Conservation (phyloP, 371 early-diverging fungal species). For the Blyttiomyces sp. region DNA sequence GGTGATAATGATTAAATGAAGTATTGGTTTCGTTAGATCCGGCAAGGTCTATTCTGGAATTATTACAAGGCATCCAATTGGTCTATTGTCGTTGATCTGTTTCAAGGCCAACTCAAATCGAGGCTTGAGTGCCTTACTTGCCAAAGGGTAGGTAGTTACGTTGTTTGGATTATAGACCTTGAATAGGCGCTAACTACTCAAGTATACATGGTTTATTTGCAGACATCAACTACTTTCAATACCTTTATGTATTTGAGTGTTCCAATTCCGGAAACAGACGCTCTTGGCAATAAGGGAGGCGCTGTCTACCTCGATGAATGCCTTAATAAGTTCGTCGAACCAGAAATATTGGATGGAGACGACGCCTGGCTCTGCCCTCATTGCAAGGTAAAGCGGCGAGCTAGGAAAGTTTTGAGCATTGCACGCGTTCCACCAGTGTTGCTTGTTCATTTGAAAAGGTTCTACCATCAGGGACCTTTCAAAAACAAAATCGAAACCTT, state of each 20-base stretch:
- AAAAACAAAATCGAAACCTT: constrained; percentile 85
- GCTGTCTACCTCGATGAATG: constrained; percentile 68
- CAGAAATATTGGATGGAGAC: constrained; percentile 82
- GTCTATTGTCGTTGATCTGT: constrained; percentile 80
- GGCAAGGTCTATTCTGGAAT: constrained; percentile 66
- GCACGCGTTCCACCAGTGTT: constrained; percentile 83
- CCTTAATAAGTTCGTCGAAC: constrained; percentile 77
- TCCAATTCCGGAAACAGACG: constrained; percentile 94
- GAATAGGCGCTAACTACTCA: too few relatives aligned
- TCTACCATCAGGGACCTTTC: constrained; percentile 88
- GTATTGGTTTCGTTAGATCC: constrained; percentile 57
- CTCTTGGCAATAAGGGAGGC: constrained; percentile 25
- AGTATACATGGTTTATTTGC: too few relatives aligned
- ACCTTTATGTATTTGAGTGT: constrained; percentile 89
- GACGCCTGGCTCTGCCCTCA: constrained; percentile 87
- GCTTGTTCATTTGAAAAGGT: constrained; percentile 89
- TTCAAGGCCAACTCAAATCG: constrained; percentile 78
- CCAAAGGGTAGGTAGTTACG: constrained; percentile 49
- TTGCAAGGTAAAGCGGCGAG: constrained; percentile 73
- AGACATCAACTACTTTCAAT: constrained; percentile 87
- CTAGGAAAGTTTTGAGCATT: constrained; percentile 75
- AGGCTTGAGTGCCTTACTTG: constrained; percentile 65
- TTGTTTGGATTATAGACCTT: too few relatives aligned
- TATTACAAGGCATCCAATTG: constrained; percentile 71
- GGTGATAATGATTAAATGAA: constrained; percentile 74